Base-by-base conservation (phyloP, 2,329 filamentous ascomycete genomes). In the Aurifilum marmelostoma region DNA sequence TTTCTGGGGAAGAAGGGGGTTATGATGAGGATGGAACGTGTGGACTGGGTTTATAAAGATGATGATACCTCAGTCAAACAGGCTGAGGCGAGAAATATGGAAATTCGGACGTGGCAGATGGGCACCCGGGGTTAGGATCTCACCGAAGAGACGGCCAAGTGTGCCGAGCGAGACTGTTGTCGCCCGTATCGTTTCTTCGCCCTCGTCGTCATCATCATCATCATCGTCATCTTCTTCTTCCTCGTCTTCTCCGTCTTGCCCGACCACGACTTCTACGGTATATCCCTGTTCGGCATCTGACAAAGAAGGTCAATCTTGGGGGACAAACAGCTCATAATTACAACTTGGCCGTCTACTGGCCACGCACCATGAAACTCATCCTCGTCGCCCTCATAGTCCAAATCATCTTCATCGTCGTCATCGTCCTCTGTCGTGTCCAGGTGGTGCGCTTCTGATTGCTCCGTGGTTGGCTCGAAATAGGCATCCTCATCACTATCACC, bases 371-470 rank as follows among this genome's bases (percentile, higher is more conserved):
- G 68, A 18, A 67, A 67, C 8, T 74, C 71, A 34, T 75, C 73
- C 2, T 76, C 74, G 4, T 72, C 71, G 7, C 76, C 77, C 16
- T 72, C 67, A 2, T 74, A 73, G 32, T 74, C 71, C 29, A 74
- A 74, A 27, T 73, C 69, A 3, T 69, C 71, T 34, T 62, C 71
- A n/a, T 77, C 76, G 1, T 73, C 67, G 1, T 67, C 70, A n/a
- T 77, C 62, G 21, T 72, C 66, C 54, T 66, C 58, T 37, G 68
- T 65, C 5, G 29, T 66, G 18, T 66, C 56, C 32, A 47, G 21
- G 32, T 47, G 34, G 21, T 64, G 50, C 47, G 56, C 32, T 34
- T 50, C 32, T 34, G 59, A 58, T 43, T 58, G 43, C 21, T 69
- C 68, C 58, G 68, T 50, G 24, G 68, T 65, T 34, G 65, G 68